Evolutionary conservation across 495 filamentous ascomycete genomes (phyloP).

Genomic region (Chaetomium tenue): DNA sequence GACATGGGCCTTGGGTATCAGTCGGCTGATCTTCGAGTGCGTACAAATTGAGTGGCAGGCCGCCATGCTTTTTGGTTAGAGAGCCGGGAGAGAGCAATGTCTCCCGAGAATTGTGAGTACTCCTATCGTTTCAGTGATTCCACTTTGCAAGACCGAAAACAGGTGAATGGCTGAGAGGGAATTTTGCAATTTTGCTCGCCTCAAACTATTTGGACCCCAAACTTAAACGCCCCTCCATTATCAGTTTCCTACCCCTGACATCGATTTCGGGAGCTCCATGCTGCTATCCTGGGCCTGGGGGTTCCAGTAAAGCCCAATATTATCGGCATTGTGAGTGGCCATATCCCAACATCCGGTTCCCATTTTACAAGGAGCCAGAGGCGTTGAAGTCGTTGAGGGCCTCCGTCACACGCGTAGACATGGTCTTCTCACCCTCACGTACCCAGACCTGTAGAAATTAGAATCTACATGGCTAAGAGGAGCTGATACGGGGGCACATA

Average conservation of each 20-base stretch:
- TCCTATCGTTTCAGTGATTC: not conserved
- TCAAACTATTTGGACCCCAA: not conserved
- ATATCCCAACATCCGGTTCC: not conserved
- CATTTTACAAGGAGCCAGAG: constrained; percentile 71
- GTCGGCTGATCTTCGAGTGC: too few relatives aligned
- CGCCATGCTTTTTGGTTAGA: too few relatives aligned
- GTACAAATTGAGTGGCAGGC: too few relatives aligned
- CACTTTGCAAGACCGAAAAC: not conserved
- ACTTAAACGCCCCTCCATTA: not conserved
- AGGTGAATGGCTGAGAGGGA: not conserved
- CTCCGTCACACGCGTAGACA: constrained; percentile 75
- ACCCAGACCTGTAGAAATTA: constrained; percentile 52
- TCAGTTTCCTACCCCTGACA: not conserved
- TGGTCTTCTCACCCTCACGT: constrained; percentile 95
- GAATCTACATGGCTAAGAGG: not conserved
- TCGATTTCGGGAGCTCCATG: not conserved
- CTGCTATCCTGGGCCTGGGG: not conserved
- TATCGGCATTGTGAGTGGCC: not conserved
- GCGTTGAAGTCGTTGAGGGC: constrained; percentile 92
- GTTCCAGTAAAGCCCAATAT: not conserved
- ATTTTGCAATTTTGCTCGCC: not conserved
- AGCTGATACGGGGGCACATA: not conserved
- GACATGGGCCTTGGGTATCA: too few relatives aligned
- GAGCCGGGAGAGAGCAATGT: not conserved
- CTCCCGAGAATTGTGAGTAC: too few relatives aligned